phyloP scores from a whole-genome alignment of 1,284 basidiomycete genomes.

The Uromyces viciae-fabae region DNA sequence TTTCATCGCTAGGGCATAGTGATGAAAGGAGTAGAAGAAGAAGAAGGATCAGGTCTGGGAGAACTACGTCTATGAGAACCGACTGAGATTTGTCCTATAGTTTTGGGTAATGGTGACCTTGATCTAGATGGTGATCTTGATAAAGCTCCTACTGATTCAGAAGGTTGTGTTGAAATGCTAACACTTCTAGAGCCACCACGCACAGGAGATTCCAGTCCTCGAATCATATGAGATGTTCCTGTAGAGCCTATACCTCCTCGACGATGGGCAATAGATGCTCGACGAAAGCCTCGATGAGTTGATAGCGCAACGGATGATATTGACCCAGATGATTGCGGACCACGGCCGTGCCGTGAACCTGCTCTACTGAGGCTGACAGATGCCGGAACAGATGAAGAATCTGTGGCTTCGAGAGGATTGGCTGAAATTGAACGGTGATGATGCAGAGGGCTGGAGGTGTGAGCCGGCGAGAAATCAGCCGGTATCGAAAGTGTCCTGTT shows the following conservation, averaged over 20 bases:
- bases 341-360: slow-evolving; percentile 28
- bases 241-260: slow-evolving; percentile 38
- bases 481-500: slow-evolving; percentile 36
- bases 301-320: neutral
- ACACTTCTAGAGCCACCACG: slow-evolving; percentile 46
- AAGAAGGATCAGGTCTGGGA: slow-evolving; percentile 57
- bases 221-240: slow-evolving; percentile 46
- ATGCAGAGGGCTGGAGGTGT: slow-evolving; percentile 9
- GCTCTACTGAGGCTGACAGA: slow-evolving; percentile 18
- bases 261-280: slow-evolving; percentile 24
- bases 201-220: slow-evolving; percentile 40
- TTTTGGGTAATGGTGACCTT: slow-evolving; percentile 68
- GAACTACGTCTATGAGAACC: slow-evolving; percentile 53
- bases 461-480: slow-evolving; percentile 12
- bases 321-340: neutral
- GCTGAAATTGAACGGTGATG: slow-evolving; percentile 32
- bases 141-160: slow-evolving; percentile 66
- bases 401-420: slow-evolving; percentile 20
- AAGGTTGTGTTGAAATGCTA: slow-evolving; percentile 61
- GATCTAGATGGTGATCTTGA: slow-evolving; percentile 96
- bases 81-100: slow-evolving; percentile 60
- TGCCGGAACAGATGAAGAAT: slow-evolving; percentile 12
- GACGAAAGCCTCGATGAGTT: slow-evolving; percentile 6
- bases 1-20: slow-evolving; percentile 39
- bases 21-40: neutral